Conservation (phyloP, 2,329 filamentous ascomycete species). For the Diaporthe citriasiana region DNA sequence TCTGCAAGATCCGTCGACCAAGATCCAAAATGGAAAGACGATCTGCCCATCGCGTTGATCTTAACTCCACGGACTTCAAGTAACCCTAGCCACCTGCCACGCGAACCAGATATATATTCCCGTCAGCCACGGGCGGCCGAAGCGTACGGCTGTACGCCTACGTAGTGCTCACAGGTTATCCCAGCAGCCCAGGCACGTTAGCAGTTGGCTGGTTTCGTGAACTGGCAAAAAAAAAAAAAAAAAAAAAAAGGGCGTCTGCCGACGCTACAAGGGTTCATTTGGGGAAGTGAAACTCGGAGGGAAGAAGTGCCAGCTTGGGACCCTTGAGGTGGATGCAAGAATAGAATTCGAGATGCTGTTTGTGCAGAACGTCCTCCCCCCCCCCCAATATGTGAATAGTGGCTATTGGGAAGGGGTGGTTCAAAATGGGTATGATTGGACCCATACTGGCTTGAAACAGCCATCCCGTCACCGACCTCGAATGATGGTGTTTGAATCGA, state of each 20-base stretch:
- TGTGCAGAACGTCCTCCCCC: background rate
- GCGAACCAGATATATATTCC: slow-evolving; percentile 34
- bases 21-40: slow-evolving; percentile 36
- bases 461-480: slow-evolving; percentile 21
- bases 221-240: slow-evolving; percentile 1
- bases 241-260: slow-evolving; percentile 9
- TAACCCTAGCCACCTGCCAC: slow-evolving; percentile 30
- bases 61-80: slow-evolving; percentile 1
- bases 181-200: background rate
- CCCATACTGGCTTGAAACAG: slow-evolving; percentile 31
- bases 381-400: background rate
- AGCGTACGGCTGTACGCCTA: background rate
- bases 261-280: slow-evolving; percentile 15
- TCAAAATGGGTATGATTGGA: slow-evolving; percentile 13
- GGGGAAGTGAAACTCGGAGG: slow-evolving; percentile 26
- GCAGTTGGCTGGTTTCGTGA: background rate
- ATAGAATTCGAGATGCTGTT: slow-evolving; percentile 25
- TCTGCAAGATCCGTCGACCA: slow-evolving; percentile 18
- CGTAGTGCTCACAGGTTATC: background rate
- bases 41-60: slow-evolving; percentile 38
- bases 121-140: slow-evolving; percentile 9
- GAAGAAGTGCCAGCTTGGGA: slow-evolving; percentile 12
- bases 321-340: slow-evolving; percentile 5
- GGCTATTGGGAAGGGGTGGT: background rate
- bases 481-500: slow-evolving; percentile 19